Evolutionary conservation across 2,329 filamentous ascomycete species (phyloP).

Genomic region (Cyphellophora europaea): DNA sequence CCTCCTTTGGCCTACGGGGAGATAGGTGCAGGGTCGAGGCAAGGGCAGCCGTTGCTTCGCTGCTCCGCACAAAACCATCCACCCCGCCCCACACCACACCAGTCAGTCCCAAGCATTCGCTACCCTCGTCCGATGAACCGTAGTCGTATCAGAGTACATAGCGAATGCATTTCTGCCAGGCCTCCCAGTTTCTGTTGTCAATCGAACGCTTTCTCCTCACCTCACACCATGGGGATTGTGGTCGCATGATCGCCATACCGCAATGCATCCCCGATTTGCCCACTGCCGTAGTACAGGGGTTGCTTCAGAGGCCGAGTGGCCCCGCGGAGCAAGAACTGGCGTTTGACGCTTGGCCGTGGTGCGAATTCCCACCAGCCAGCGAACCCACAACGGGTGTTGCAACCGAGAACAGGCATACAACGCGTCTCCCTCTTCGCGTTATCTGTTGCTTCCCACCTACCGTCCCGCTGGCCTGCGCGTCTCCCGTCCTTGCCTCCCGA

Average conservation of each 20-base stretch:
- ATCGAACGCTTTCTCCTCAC: neutral
- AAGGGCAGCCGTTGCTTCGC: neutral
- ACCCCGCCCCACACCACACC: neutral
- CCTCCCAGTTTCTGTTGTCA: neutral
- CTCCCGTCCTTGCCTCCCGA: neutral
- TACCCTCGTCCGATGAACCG: neutral
- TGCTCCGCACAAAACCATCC: neutral
- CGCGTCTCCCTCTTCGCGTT: neutral
- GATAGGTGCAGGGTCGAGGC: neutral
- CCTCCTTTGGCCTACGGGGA: no score
- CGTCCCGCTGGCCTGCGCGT: neutral
- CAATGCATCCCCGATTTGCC: neutral
- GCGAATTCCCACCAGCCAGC: no score
- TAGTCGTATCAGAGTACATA: neutral
- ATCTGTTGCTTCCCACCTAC: neutral
- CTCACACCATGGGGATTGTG: no score
- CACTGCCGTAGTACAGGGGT: neutral
- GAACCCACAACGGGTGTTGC: no score
- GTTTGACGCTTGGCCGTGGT: no score
- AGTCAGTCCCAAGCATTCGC: neutral
- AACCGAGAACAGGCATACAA: no score
- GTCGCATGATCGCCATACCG: neutral
- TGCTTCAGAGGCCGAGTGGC: neutral
- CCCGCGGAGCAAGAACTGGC: neutral
- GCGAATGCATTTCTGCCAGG: no score